Evolutionary conservation across 768 basidiomycete genomes (phyloP).

Genomic region (Pulveroboletus sp.): DNA sequence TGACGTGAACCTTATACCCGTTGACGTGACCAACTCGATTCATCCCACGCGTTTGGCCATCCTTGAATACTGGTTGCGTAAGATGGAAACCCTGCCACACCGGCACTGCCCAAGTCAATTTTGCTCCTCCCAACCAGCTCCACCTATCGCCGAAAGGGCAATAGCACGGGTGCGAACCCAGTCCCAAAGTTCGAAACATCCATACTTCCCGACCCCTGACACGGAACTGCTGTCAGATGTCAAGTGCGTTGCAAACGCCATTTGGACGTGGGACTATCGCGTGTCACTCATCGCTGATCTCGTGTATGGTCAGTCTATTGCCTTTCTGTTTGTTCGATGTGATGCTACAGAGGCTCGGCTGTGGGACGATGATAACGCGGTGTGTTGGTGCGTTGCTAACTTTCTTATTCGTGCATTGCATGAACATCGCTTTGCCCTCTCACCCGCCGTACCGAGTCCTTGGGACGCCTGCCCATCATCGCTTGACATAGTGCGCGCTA

Average conservation of each 20-base stretch:
- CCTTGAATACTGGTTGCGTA: constrained; percentile 3
- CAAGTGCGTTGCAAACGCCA: constrained; percentile 6
- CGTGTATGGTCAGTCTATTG: background rate
- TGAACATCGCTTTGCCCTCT: background rate
- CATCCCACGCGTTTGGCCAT: constrained; percentile 1
- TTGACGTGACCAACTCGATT: background rate
- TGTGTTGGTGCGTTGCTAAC: constrained; percentile 7
- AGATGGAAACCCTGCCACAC: constrained; percentile 1
- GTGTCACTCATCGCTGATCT: background rate
- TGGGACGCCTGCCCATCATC: background rate
- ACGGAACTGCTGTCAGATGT: constrained; percentile 2
- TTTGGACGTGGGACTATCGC: background rate
- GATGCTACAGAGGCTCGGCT: background rate
- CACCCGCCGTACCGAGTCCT: background rate
- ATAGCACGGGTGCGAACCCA: background rate
- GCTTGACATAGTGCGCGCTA: background rate
- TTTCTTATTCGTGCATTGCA: background rate
- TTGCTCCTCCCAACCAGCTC: background rate
- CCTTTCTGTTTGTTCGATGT: background rate
- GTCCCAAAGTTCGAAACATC: constrained; percentile 6
- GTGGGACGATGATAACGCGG: background rate
- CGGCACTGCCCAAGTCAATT: constrained; percentile 8
- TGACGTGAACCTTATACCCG: background rate
- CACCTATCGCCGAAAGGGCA: background rate
- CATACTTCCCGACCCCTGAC: background rate